A percentile compares a stretch with the other conserved stretches of the same genome.
Conservation (phyloP, 2,329 filamentous ascomycete genomes). For the Rutstroemia sp. region DNA sequence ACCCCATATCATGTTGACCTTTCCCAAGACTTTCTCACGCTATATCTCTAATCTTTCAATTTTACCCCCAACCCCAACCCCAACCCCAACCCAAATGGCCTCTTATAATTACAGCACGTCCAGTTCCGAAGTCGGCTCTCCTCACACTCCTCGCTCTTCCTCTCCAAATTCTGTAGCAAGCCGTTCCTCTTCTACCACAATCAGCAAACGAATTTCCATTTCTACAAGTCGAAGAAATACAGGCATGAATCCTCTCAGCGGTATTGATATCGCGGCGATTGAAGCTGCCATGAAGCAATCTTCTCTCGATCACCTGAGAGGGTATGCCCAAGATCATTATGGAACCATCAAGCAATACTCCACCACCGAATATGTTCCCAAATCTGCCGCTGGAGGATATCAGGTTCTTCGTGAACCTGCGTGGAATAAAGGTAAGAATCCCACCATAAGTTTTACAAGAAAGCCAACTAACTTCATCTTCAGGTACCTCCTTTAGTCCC, state of each 20-base stretch:
- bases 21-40: slow-evolving; percentile 7
- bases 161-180: slow-evolving; percentile 25
- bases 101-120: slow-evolving; percentile 21
- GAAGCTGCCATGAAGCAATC: slow-evolving; percentile 55
- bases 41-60: slow-evolving; percentile 1
- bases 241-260: slow-evolving; percentile 23
- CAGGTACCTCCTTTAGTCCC: slow-evolving; percentile 57
- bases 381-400: slow-evolving; percentile 48
- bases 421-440: slow-evolving; percentile 54
- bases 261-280: slow-evolving; percentile 47
- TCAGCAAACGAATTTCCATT: slow-evolving; percentile 25
- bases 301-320: slow-evolving; percentile 51
- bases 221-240: slow-evolving; percentile 21
- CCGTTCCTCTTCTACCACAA: slow-evolving; percentile 22
- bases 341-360: slow-evolving; percentile 46
- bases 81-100: slow-evolving; percentile 20
- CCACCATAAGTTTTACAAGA: background rate
- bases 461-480: slow-evolving; percentile 8
- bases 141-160: slow-evolving; percentile 10
- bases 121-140: slow-evolving; percentile 19
- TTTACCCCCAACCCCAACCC: background rate
- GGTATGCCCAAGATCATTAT: slow-evolving; percentile 51
- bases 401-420: slow-evolving; percentile 54
- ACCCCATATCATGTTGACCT: slow-evolving; percentile 18
- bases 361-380: slow-evolving; percentile 45